A percentile compares a stretch with the other conserved stretches of the same genome.
Evolutionary conservation across 2,329 filamentous ascomycete genomes (phyloP).

Genomic region (Fonsecaea pedrosoi): DNA sequence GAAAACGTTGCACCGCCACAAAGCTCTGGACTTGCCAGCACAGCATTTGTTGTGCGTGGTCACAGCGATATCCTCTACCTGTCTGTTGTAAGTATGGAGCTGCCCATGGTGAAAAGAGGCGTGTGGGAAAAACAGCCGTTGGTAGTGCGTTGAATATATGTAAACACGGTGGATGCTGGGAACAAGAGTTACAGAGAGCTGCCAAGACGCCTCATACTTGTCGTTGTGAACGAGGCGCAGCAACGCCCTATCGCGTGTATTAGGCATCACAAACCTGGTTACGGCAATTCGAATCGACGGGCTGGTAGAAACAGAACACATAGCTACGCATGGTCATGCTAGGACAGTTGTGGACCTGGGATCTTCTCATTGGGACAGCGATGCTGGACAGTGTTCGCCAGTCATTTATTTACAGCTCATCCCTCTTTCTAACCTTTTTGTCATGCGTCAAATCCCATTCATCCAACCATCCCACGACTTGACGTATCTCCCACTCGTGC

Average conservation of each 20-base stretch:
- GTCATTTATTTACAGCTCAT: constrained; percentile 21
- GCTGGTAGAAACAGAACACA: not conserved
- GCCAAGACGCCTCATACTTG: not conserved
- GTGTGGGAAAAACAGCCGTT: not conserved
- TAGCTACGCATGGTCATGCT: not conserved
- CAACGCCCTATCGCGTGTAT: too few relatives aligned
- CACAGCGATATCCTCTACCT: not conserved
- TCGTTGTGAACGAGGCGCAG: not conserved
- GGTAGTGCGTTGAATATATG: not conserved
- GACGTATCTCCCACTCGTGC: constrained; percentile 59
- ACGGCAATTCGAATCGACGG: not conserved
- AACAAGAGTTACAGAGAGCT: not conserved
- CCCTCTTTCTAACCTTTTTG: constrained; percentile 20
- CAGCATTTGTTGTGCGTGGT: not conserved
- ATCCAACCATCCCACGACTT: constrained; percentile 51
- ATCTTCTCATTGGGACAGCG: not conserved
- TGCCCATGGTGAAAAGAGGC: not conserved
- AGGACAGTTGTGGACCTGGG: not conserved
- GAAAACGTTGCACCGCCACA: not conserved
- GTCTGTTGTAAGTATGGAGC: not conserved
- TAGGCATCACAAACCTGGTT: not conserved
- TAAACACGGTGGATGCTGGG: not conserved
- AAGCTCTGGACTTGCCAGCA: not conserved
- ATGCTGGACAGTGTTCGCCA: not conserved
- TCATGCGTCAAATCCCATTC: constrained; percentile 30